phyloP scores from a whole-genome alignment of 78 protist genomes.

The Reticulomyxa filosa region DNA sequence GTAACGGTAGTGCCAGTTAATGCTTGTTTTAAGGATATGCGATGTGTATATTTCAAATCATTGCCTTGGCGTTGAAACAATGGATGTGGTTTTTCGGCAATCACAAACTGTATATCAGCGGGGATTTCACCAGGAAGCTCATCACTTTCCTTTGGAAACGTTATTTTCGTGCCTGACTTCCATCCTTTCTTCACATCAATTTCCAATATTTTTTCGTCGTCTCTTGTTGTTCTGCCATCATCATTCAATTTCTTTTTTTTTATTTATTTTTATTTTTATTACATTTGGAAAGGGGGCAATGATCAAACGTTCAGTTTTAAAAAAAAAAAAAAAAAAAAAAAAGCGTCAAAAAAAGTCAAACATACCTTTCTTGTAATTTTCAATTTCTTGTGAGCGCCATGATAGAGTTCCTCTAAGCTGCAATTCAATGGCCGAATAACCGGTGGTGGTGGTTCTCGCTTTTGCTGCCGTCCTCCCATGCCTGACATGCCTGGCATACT shows the following conservation, averaged over 20 bases:
- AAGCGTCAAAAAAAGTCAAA: too few relatives aligned
- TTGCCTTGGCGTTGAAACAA: conserved; percentile 31
- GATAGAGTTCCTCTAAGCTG: conserved; percentile 24
- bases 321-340: too few relatives aligned
- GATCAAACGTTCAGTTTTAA: too few relatives aligned
- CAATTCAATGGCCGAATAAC: not conserved
- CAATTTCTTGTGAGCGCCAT: conserved; percentile 23
- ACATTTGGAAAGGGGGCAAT: too few relatives aligned
- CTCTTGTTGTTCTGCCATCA: not conserved
- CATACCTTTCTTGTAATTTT: conserved; percentile 9
- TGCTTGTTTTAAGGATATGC: conserved; percentile 15
- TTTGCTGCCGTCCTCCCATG: not conserved
- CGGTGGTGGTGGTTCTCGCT: not conserved
- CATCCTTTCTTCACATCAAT: conserved; percentile 35
- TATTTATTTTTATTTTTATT: too few relatives aligned
- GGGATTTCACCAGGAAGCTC: conserved; percentile 13
- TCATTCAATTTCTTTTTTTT: too few relatives aligned
- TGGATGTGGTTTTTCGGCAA: conserved; percentile 34
- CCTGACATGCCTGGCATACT: not conserved
- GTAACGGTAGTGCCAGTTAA: not conserved
- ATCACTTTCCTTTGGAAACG: conserved; percentile 35
- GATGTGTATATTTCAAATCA: conserved; percentile 3
- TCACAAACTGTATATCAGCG: conserved; percentile 37
- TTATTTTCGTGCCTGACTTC: conserved; percentile 50
- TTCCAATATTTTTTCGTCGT: not conserved